A percentile compares a stretch with the other conserved stretches of the same genome.
Conservation (phyloP, 257 asterid genomes). For the Plantago ovata region DNA sequence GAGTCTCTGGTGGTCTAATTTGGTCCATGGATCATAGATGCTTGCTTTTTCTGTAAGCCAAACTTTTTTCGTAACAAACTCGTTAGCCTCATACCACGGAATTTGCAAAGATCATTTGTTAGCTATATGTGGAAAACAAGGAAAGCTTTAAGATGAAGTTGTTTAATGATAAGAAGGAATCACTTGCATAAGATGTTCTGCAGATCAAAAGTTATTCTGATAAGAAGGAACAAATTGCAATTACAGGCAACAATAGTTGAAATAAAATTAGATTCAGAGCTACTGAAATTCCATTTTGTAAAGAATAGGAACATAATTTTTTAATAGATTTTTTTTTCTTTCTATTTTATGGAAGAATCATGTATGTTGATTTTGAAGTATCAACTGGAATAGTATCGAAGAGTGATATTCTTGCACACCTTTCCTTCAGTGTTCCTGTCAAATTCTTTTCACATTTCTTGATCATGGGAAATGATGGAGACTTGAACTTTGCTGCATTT, state of each 20-base stretch:
- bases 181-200: constrained; percentile 32
- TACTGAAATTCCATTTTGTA: constrained; percentile 8
- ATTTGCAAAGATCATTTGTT: constrained; percentile 23
- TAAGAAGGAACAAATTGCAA: constrained; percentile 28
- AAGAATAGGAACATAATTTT: constrained; percentile 20
- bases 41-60: background rate
- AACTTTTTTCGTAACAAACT: background rate
- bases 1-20: background rate
- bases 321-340: background rate
- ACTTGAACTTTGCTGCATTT: background rate
- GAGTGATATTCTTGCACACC: constrained; percentile 2
- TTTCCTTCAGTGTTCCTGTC: constrained; percentile 3
- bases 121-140: constrained; percentile 24
- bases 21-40: background rate
- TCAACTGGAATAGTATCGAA: background rate
- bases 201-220: constrained; percentile 32
- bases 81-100: constrained; percentile 9
- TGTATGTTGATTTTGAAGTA: background rate
- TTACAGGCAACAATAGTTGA: constrained; percentile 17
- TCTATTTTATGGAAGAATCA: background rate
- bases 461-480: constrained; percentile 6
- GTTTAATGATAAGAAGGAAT: constrained; percentile 37
- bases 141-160: constrained; percentile 43
- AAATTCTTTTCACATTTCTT: constrained; percentile 21
- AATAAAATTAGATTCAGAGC: constrained; percentile 15